Percentiles rank a stretch among this genome's conserved stretches.
phyloP scores from a whole-genome alignment of 768 basidiomycete genomes.

The Galerina sulciceps region DNA sequence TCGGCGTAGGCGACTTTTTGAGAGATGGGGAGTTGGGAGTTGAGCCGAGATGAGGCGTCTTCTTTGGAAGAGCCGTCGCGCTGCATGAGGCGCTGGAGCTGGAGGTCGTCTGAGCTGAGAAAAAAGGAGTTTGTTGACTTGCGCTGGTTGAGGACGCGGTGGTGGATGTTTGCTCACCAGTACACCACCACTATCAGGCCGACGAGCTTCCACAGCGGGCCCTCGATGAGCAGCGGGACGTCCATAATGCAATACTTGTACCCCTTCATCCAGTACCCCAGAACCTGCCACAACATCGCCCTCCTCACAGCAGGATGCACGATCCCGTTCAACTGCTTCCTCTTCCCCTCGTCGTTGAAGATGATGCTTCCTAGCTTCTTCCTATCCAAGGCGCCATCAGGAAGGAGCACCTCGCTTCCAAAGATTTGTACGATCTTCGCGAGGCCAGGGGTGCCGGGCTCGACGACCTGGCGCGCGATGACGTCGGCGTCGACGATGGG shows the following conservation, averaged over 20 bases:
- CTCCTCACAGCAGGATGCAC: slow-evolving; percentile 90
- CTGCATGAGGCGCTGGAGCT: slow-evolving; percentile 80
- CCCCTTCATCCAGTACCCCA: slow-evolving; percentile 77
- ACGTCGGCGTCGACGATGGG: slow-evolving; percentile 95
- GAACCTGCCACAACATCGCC: slow-evolving; percentile 72
- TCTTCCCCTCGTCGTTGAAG: slow-evolving; percentile 75
- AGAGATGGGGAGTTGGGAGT: slow-evolving; percentile 79
- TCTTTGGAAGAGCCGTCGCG: slow-evolving; percentile 70
- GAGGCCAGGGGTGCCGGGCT: slow-evolving; percentile 80
- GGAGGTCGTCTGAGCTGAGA: slow-evolving; percentile 76
- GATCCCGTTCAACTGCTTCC: slow-evolving; percentile 79
- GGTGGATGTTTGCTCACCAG: slow-evolving; percentile 59
- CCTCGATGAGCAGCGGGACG: slow-evolving; percentile 91
- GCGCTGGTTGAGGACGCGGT: not conserved
- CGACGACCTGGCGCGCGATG: slow-evolving; percentile 84
- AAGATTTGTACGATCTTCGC: slow-evolving; percentile 69
- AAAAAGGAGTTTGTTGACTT: not conserved
- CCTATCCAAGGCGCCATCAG: slow-evolving; percentile 79
- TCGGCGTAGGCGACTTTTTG: slow-evolving; percentile 88
- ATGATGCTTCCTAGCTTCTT: slow-evolving; percentile 83
- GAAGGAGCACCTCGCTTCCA: slow-evolving; percentile 66
- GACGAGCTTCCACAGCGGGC: slow-evolving; percentile 82
- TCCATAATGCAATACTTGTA: slow-evolving; percentile 84
- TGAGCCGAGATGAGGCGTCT: slow-evolving; percentile 76
- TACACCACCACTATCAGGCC: slow-evolving; percentile 88